Percentiles rank a stretch among this genome's conserved stretches.
These are phyloP conservation scores for Cryptosporidium andersoni DNA, from an alignment of 169 alveolate genomes.

Conservation along the genomic window DNA sequence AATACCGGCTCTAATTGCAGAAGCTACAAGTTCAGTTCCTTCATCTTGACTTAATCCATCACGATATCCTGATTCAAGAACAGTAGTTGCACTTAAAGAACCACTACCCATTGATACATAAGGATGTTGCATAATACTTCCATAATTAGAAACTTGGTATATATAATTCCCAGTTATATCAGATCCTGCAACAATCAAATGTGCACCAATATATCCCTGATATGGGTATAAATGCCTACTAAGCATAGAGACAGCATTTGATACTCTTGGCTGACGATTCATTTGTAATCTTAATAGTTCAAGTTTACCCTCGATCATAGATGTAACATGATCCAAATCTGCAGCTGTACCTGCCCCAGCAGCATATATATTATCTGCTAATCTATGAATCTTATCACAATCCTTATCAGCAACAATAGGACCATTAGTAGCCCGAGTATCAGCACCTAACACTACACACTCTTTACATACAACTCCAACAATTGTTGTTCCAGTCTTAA, in stretches of 20 bases:
- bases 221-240: constrained; percentile 89
- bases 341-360: constrained; percentile 99
- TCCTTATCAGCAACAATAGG: constrained; percentile 97
- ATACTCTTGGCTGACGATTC: constrained; percentile 88
- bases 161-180: constrained; percentile 95
- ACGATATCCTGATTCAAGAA: constrained; percentile 91
- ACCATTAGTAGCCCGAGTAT: constrained; percentile 98
- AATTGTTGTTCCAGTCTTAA: constrained; percentile 97
- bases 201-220: constrained; percentile 96
- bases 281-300: constrained; percentile 93
- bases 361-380: constrained; percentile 94
- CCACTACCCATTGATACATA: constrained; percentile 98
- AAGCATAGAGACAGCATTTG: constrained; percentile 88
- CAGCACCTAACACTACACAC: constrained; percentile 98
- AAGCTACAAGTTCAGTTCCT: constrained; percentile 88
- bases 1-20: constrained; percentile 96
- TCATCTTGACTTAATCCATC: constrained; percentile 92
- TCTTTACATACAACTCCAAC: constrained; percentile 93
- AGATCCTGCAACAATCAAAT: constrained; percentile 96
- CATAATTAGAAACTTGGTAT: constrained; percentile 94
- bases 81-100: constrained; percentile 95
- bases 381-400: constrained; percentile 94
- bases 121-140: constrained; percentile 88
- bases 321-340: constrained; percentile 94
- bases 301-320: constrained; percentile 87